phyloP scores from a whole-genome alignment of 164 flowering plant species.

The Litsea cubeba region DNA sequence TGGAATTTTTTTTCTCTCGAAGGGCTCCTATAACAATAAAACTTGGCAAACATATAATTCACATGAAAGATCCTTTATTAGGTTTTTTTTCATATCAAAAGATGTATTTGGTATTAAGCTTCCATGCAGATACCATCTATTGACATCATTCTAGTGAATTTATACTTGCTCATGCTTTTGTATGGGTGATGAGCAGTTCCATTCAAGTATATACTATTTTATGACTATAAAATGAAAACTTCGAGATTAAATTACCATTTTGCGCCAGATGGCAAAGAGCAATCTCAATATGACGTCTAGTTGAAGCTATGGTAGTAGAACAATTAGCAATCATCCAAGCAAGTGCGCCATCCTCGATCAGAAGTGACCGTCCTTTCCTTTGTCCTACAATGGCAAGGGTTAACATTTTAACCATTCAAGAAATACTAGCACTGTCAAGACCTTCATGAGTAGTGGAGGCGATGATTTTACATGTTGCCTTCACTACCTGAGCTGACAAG shows the following conservation, averaged over 20 bases:
- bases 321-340: constrained; percentile 67
- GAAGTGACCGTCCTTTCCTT: constrained; percentile 64
- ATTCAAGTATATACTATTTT: background rate
- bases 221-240: background rate
- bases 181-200: background rate
- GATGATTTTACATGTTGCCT: background rate
- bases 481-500: background rate
- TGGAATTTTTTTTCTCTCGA: too few species aligned
- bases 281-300: constrained; percentile 81
- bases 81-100: too few species aligned
- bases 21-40: too few species aligned
- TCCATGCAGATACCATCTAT: background rate
- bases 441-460: background rate
- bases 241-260: constrained; percentile 43
- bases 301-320: constrained; percentile 40
- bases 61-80: too few species aligned
- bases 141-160: background rate
- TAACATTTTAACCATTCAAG: background rate
- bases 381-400: constrained; percentile 39
- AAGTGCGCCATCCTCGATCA: constrained; percentile 69
- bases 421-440: background rate
- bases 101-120: background rate
- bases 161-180: background rate
- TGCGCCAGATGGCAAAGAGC: constrained; percentile 92
- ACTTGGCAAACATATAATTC: too few species aligned